These are phyloP conservation scores for Metschnikowia noctiluminum DNA, from an alignment of 805 yeast genomes.

Conservation along the genomic window DNA sequence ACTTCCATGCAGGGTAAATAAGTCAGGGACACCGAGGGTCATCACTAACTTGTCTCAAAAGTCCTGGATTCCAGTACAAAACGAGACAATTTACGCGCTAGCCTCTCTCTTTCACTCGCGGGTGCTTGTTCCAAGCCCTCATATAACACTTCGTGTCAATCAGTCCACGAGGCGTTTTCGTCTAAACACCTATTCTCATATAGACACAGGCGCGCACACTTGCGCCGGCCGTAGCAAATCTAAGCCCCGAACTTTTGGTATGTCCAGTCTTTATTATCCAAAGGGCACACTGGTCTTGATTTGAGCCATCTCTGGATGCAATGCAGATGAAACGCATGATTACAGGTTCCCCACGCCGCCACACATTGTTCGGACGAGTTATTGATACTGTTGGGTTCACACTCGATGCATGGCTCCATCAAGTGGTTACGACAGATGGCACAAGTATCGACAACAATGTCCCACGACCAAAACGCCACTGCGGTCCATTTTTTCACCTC, in stretches of 20 bases:
- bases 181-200: too few species aligned
- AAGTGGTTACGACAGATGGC: slow-evolving; percentile 97
- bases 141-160: too few species aligned
- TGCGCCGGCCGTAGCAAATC: not conserved
- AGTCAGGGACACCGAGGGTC: too few species aligned
- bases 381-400: slow-evolving; percentile 77
- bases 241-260: slow-evolving; percentile 66
- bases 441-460: slow-evolving; percentile 90
- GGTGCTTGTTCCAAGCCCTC: too few species aligned
- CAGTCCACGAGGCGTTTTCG: too few species aligned
- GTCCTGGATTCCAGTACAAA: too few species aligned
- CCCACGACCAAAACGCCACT: slow-evolving; percentile 99
- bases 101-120: too few species aligned
- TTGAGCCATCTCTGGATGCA: slow-evolving; percentile 95
- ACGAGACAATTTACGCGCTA: too few species aligned
- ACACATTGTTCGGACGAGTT: slow-evolving; percentile 68
- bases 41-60: too few species aligned
- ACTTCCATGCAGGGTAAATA: too few species aligned
- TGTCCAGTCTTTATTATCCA: slow-evolving; percentile 90
- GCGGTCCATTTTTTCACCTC: slow-evolving; percentile 98
- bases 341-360: slow-evolving; percentile 96
- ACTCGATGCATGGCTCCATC: slow-evolving; percentile 97
- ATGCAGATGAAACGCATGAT: slow-evolving; percentile 97
- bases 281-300: slow-evolving; percentile 93
- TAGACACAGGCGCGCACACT: too few species aligned